Conservation (phyloP, 2,329 filamentous ascomycete genomes). For the Fusarium lateritium region DNA sequence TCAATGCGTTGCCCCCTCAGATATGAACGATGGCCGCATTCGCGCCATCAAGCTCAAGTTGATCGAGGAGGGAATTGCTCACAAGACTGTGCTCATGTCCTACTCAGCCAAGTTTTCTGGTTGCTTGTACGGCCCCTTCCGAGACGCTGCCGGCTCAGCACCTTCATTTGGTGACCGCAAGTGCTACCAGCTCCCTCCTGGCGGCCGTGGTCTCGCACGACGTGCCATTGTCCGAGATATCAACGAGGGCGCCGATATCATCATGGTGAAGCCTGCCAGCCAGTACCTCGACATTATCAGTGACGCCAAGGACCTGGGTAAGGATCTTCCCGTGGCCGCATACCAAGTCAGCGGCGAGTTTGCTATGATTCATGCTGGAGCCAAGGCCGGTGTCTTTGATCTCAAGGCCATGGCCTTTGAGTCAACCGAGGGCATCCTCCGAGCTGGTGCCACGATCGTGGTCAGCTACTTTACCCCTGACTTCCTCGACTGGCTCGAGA, state of each 20-base stretch:
- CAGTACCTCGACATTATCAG: slow-evolving; percentile 98
- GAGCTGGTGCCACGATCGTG: slow-evolving; percentile 93
- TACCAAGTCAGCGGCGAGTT: slow-evolving; percentile 98
- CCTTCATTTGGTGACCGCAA: slow-evolving; percentile 95
- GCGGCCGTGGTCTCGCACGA: slow-evolving; percentile 90
- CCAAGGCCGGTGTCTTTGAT: slow-evolving; percentile 97
- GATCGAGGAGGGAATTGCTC: slow-evolving; percentile 93
- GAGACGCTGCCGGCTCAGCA: slow-evolving; percentile 91
- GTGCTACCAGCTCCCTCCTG: slow-evolving; percentile 96
- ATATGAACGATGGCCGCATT: slow-evolving; percentile 99
- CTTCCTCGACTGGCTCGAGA: slow-evolving; percentile 77
- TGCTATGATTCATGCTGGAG: slow-evolving; percentile 96
- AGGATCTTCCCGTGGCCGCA: slow-evolving; percentile 91
- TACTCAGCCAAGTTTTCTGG: slow-evolving; percentile 99
- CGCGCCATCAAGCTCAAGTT: slow-evolving; percentile 98
- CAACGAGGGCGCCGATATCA: slow-evolving; percentile 93
- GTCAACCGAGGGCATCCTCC: slow-evolving; percentile 91
- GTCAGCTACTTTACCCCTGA: slow-evolving; percentile 95
- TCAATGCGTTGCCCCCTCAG: slow-evolving; percentile 95
- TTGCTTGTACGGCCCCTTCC: slow-evolving; percentile 96
- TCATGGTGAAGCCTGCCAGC: slow-evolving; percentile 98
- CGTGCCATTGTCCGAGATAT: slow-evolving; percentile 93
- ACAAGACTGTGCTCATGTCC: slow-evolving; percentile 94
- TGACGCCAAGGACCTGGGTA: slow-evolving; percentile 94
- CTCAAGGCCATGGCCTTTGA: slow-evolving; percentile 96